phyloP scores from a whole-genome alignment of 73 alveolate genomes.

The Uronychia setigera region DNA sequence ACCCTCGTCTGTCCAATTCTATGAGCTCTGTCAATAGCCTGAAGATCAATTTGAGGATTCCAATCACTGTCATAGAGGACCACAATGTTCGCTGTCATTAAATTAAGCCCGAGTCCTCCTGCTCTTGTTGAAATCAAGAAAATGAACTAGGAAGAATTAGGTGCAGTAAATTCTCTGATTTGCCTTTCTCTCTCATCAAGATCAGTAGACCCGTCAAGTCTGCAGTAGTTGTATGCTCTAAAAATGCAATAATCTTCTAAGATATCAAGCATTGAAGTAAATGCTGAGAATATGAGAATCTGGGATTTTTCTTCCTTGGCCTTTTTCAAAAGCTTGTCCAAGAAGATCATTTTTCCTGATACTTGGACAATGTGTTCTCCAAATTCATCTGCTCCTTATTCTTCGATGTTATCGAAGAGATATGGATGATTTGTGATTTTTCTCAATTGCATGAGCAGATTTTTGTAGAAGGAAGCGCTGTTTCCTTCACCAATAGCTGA shows the following conservation, averaged over 20 bases:
- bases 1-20: slow-evolving; percentile 98
- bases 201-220: slow-evolving; percentile 96
- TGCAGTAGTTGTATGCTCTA: slow-evolving; percentile 92
- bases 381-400: slow-evolving; percentile 67
- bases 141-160: slow-evolving; percentile 79
- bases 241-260: slow-evolving; percentile 97
- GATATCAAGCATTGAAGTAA: slow-evolving; percentile 96
- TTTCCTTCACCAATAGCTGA: slow-evolving; percentile 60
- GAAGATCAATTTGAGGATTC: slow-evolving; percentile 99
- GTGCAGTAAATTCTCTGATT: slow-evolving; percentile 55
- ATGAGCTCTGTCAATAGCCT: slow-evolving; percentile 99
- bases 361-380: slow-evolving; percentile 90
- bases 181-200: slow-evolving; percentile 66
- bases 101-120: slow-evolving; percentile 97
- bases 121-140: slow-evolving; percentile 98
- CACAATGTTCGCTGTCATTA: slow-evolving; percentile 99
- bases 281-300: slow-evolving; percentile 91
- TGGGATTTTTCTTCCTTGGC: slow-evolving; percentile 70
- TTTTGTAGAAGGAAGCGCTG: slow-evolving; percentile 74
- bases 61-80: slow-evolving; percentile 98
- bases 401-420: slow-evolving; percentile 93
- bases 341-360: slow-evolving; percentile 86
- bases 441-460: slow-evolving; percentile 94
- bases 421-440: slow-evolving; percentile 95
- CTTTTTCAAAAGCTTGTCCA: slow-evolving; percentile 88